These are phyloP conservation scores for Trichoderma sp. DNA, from an alignment of 2,329 filamentous ascomycete genomes.

Conservation along the genomic window DNA sequence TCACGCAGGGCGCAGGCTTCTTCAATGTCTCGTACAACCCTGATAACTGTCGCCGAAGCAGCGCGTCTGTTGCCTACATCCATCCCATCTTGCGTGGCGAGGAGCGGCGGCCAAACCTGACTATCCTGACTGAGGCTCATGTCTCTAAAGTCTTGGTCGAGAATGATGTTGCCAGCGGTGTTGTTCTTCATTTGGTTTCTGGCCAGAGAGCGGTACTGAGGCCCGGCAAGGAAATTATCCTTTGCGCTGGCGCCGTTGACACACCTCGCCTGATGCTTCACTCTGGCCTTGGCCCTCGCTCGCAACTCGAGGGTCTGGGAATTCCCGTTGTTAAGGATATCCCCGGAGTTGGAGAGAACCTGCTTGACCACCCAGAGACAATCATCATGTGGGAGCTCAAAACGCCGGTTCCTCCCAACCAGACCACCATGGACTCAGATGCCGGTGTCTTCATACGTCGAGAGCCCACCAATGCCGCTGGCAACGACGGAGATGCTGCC, in stretches of 20 bases:
- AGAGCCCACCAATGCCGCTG: conserved; percentile 63
- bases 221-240: conserved; percentile 71
- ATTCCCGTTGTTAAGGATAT: conserved; percentile 56
- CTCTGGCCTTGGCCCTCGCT: conserved; percentile 54
- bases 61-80: conserved; percentile 87
- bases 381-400: conserved; percentile 74
- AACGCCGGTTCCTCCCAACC: conserved; percentile 68
- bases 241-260: conserved; percentile 77
- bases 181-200: conserved; percentile 61
- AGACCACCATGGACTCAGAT: conserved; percentile 90
- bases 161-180: conserved; percentile 66
- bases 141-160: conserved; percentile 76
- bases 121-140: conserved; percentile 82
- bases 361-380: conserved; percentile 58
- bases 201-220: conserved; percentile 54
- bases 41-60: conserved; percentile 78
- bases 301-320: conserved; percentile 51
- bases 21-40: conserved; percentile 91
- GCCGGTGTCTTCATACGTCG: conserved; percentile 84
- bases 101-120: conserved; percentile 79
- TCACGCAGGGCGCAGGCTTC: conserved; percentile 79
- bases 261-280: conserved; percentile 66
- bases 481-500: conserved; percentile 69
- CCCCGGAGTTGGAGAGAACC: conserved; percentile 58
- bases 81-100: conserved; percentile 84